A percentile compares a stretch with the other conserved stretches of the same genome.
Evolutionary conservation across 805 yeast genomes (phyloP).

Genomic region (Starmera quercuum): DNA sequence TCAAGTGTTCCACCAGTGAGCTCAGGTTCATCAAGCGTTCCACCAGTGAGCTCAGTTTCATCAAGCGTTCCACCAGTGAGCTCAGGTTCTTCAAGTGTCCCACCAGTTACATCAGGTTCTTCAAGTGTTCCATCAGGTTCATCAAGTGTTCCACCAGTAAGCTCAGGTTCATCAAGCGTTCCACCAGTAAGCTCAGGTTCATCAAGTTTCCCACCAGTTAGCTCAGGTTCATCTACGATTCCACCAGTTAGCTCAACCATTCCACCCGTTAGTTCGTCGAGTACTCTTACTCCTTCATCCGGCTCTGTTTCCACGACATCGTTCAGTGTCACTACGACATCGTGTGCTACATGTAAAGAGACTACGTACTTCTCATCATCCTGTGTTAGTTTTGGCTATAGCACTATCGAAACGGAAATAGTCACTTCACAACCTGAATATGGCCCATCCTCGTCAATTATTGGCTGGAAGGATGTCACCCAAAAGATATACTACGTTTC

Average conservation of each 20-base stretch:
- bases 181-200: neutral
- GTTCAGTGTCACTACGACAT: neutral
- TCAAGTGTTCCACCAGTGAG: neutral
- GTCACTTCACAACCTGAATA: slow-evolving; percentile 17
- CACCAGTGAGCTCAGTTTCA: neutral
- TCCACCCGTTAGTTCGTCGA: neutral
- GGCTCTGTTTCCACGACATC: neutral
- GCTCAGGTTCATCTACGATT: neutral
- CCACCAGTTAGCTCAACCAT: neutral
- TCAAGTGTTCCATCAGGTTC: neutral
- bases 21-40: neutral
- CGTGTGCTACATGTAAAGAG: slow-evolving; percentile 6
- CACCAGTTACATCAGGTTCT: neutral
- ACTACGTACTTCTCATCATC: slow-evolving; percentile 11
- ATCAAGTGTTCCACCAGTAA: neutral
- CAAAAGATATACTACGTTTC: slow-evolving; percentile 10
- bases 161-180: neutral
- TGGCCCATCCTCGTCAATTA: slow-evolving; percentile 10
- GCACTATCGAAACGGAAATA: slow-evolving; percentile 13
- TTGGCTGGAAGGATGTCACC: slow-evolving; percentile 14
- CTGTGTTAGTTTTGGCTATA: slow-evolving; percentile 17
- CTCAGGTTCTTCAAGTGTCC: neutral
- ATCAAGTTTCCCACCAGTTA: neutral
- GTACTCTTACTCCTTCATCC: neutral
- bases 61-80: no score